phyloP scores from a whole-genome alignment of 371 early-diverging fungal genomes.

The Circinella minor region DNA sequence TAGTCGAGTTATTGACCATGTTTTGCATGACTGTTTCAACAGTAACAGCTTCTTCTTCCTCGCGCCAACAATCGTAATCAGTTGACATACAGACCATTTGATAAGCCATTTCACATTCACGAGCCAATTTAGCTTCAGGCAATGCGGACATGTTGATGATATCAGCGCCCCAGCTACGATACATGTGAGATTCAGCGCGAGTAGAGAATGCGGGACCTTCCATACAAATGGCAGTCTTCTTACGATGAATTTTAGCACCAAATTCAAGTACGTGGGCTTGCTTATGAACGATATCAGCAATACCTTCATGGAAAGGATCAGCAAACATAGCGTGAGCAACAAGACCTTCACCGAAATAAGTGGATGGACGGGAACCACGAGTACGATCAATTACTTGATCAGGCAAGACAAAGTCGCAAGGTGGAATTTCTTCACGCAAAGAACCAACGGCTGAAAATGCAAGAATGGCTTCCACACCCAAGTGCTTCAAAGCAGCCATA shows the following conservation, averaged over 20 bases:
- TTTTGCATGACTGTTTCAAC: slow-evolving; percentile 93
- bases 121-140: slow-evolving; percentile 96
- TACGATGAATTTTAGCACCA: slow-evolving; percentile 64
- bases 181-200: slow-evolving; percentile 95
- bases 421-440: slow-evolving; percentile 91
- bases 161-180: slow-evolving; percentile 91
- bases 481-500: slow-evolving; percentile 94
- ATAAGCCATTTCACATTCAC: slow-evolving; percentile 97
- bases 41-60: slow-evolving; percentile 87
- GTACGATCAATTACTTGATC: slow-evolving; percentile 96
- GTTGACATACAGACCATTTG: slow-evolving; percentile 99
- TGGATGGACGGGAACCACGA: slow-evolving; percentile 82
- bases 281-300: slow-evolving; percentile 74
- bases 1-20: slow-evolving; percentile 83
- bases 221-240: slow-evolving; percentile 94
- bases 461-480: slow-evolving; percentile 92
- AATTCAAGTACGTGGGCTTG: slow-evolving; percentile 54
- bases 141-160: slow-evolving; percentile 97
- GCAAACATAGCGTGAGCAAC: slow-evolving; percentile 92
- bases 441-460: slow-evolving; percentile 96
- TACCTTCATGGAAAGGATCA: slow-evolving; percentile 89
- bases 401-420: slow-evolving; percentile 94
- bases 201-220: slow-evolving; percentile 98
- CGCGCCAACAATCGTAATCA: slow-evolving; percentile 98
- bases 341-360: slow-evolving; percentile 93